phyloP scores from a whole-genome alignment of 306 rosid genomes.

The Dalbergia cultrata region DNA sequence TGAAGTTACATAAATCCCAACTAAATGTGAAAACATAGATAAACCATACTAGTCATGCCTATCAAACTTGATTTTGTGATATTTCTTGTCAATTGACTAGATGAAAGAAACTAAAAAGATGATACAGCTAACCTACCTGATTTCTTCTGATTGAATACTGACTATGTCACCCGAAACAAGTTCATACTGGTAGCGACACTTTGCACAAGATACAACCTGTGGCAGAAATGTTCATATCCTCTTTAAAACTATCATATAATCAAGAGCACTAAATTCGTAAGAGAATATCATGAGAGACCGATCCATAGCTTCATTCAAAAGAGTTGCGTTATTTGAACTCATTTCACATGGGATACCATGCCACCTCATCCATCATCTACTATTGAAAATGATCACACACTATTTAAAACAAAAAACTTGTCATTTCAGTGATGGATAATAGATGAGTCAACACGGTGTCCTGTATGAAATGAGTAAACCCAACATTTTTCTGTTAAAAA shows the following conservation, averaged over 20 bases:
- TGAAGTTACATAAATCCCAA: constrained; percentile 4
- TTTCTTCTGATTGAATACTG: constrained; percentile 90
- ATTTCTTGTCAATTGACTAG: constrained; percentile 13
- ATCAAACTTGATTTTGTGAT: neutral
- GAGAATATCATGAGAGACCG: constrained; percentile 1
- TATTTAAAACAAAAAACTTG: too few relatives aligned
- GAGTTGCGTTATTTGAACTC: too few relatives aligned
- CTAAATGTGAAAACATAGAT: neutral
- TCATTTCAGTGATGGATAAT: too few relatives aligned
- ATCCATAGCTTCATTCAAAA: constrained; percentile 2
- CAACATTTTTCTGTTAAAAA: too few relatives aligned
- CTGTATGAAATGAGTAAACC: too few relatives aligned
- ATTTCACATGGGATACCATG: too few relatives aligned
- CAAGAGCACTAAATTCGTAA: constrained; percentile 8
- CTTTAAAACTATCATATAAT: constrained; percentile 13
- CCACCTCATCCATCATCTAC: too few relatives aligned
- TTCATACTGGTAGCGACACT: constrained; percentile 92
- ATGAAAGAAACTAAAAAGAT: constrained; percentile 37
- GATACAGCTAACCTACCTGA: constrained; percentile 71
- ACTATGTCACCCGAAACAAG: constrained; percentile 87
- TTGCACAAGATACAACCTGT: constrained; percentile 93
- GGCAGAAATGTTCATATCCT: constrained; percentile 37
- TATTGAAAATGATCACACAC: too few relatives aligned
- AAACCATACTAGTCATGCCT: constrained; percentile 6
- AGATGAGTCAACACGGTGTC: too few relatives aligned